Evolutionary conservation across 441 rosid genomes (phyloP), one percentile per base, ranked within the genome.

Genomic region (Populus hybrid): DNA sequence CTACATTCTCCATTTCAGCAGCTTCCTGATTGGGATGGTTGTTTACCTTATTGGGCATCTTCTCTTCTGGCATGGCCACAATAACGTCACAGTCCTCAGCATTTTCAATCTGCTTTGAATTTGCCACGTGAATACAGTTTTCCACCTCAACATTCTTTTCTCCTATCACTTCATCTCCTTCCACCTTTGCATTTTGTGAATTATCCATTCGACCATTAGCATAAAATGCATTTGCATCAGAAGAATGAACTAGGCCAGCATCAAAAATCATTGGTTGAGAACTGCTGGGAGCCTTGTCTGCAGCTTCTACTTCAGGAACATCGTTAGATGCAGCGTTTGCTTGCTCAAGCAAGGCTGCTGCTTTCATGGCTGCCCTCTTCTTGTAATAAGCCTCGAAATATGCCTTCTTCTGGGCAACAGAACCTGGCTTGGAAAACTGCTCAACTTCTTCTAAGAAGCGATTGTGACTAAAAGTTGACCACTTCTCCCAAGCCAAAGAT

Each of bases 381-480:
- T 89, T 92, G 85, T 87, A 93, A 82, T 89, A 95, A 78, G 91
- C 97, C 86, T 95, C 99, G 64, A 95, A 97, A 75, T 83, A 95
- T 11, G 98, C 99, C 79, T 82, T 94, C 93, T 88, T 97, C 85
- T 91, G 84, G 46, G 99, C 99, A 73, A 97, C 99, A 80, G 95
- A 87, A 68, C 99, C 99, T 42, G 97, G 97, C 81, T 87, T 93
- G 2, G 97, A 89, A 68, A 86, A 89, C 80, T 85, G 93, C 89
- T 95, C 93, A 4, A 88, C 95, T 83, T 97, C 99, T 83, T 97
- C 99, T 76, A 92, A 82, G 87, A 93, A 89, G 64, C 93, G 97
- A 40, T 97, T 97, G 86, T 90, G 95, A 76, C 98, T 90, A 79
- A 97, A 97, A 42, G 94, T 81, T 76, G 99, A 97, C 95, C 96